These are phyloP conservation scores for Raffaelea ambrosiae DNA, from an alignment of 2,329 filamentous ascomycete species.

Conservation along the genomic window DNA sequence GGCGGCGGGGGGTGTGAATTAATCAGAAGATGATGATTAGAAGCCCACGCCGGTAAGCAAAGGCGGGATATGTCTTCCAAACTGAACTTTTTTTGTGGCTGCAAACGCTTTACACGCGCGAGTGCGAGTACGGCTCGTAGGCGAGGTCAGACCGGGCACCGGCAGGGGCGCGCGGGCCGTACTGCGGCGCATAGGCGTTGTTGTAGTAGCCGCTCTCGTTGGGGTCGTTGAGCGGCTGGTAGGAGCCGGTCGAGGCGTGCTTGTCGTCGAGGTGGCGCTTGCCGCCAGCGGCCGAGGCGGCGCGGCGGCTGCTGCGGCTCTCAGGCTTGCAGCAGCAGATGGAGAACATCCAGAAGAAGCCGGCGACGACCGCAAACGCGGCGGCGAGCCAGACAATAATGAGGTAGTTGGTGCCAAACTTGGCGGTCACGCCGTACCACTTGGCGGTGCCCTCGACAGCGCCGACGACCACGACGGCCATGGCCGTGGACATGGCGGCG, in stretches of 20 bases:
- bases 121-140: constrained; percentile 57
- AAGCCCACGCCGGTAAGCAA: too few species aligned
- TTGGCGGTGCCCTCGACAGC: constrained; percentile 59
- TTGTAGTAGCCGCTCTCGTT: constrained; percentile 28
- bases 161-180: constrained; percentile 27
- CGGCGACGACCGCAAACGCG: constrained; percentile 65
- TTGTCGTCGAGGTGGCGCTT: constrained; percentile 38
- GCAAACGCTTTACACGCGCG: constrained; percentile 37
- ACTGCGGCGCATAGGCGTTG: constrained; percentile 14
- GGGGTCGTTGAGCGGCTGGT: constrained; percentile 36
- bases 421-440: constrained; percentile 60
- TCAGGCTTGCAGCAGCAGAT: constrained; percentile 82
- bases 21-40: too few species aligned
- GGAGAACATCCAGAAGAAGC: constrained; percentile 85
- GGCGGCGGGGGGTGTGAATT: too few species aligned
- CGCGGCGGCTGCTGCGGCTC: constrained; percentile 22
- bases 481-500: constrained; percentile 65
- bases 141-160: constrained; percentile 41
- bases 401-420: constrained; percentile 62
- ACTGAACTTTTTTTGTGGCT: too few species aligned
- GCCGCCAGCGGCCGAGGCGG: constrained; percentile 16
- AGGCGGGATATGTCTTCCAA: too few species aligned
- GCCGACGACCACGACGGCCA: constrained; percentile 61
- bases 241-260: constrained; percentile 32
- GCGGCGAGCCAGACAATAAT: constrained; percentile 70